Base-by-base conservation (phyloP, 306 rosid species). In the Vigna angularis region DNA sequence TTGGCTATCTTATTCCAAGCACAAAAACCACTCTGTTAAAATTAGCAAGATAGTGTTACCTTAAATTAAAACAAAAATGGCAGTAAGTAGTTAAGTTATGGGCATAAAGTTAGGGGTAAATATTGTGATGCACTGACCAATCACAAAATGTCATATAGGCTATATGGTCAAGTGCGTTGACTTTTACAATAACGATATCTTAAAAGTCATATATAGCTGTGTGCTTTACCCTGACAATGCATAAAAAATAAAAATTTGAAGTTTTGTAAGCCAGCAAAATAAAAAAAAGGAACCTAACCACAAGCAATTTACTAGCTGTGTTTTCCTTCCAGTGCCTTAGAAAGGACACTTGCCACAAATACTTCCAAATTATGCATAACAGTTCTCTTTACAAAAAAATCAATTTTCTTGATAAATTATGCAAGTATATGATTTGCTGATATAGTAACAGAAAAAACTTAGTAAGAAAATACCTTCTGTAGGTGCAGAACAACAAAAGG, bases 401-500 rank as follows among this genome's bases (percentile, higher is more conserved):
- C 20, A 47, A 24, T 45, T 71, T 47, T 77, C 42, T 81, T 67
- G 70, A 69, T 75, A 40, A 45, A 42, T 30, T 49, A 20, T 53
- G 47, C 30, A 36, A 65, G 48, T 17, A 64, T 64, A 74, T 57
- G 22, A 68, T 69, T 69, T 77, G 20, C 75, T 17, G 16, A 36
- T 51, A 48, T 38, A 66, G 61, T 16, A 72, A 32, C 47, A 15
- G 42, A 36, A 49, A 79, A 38, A 63, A 73, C 71, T 55, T 32
- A 28, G 57, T 9, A 83, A 71, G 47, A 81, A 72, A 64, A 57
- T 91, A 95, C 98, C 96, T 92, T 95, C 77, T 92, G 98, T 75
- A 91, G 88, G 84, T 71, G 97, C 77, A 95, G 87, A 87, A 95
- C 97, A 58, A 95, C 98, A 74, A 86, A 92, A 30, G 98, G 97